These are phyloP conservation scores for Aspergillus ibericus DNA, from an alignment of 2,329 filamentous ascomycete species.

Conservation along the genomic window DNA sequence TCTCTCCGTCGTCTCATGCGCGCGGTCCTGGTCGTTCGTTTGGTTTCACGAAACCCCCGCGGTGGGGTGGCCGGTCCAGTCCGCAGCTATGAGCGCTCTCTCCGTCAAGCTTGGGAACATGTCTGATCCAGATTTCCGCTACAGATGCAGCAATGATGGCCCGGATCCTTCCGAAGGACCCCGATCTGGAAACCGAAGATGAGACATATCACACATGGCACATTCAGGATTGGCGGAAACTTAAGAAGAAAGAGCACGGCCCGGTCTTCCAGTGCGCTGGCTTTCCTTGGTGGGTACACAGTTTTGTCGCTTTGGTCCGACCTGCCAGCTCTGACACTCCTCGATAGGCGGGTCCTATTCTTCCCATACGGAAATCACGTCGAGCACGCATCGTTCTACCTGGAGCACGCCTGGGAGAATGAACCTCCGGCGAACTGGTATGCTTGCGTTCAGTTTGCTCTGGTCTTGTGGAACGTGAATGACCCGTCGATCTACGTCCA, in stretches of 20 bases:
- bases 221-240: conserved; percentile 75
- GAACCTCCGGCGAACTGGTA: conserved; percentile 89
- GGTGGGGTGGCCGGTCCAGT: conserved; percentile 7
- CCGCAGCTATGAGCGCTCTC: not conserved
- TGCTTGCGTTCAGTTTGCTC: conserved; percentile 90
- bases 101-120: conserved; percentile 2
- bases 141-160: conserved; percentile 83
- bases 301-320: not conserved
- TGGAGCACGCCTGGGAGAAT: conserved; percentile 84
- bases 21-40: not conserved
- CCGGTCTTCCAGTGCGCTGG: conserved; percentile 84
- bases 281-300: conserved; percentile 72
- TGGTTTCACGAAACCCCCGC: conserved; percentile 10
- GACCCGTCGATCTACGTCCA: conserved; percentile 78
- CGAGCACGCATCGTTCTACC: conserved; percentile 90
- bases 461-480: conserved; percentile 92
- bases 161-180: conserved; percentile 70
- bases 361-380: conserved; percentile 95
- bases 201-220: conserved; percentile 82
- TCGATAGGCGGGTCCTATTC: conserved; percentile 79
- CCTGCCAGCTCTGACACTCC: conserved; percentile 23
- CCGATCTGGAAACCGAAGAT: conserved; percentile 77
- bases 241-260: conserved; percentile 80
- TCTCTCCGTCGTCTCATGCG: not conserved
- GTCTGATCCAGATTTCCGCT: conserved; percentile 17